Base-by-base conservation (phyloP, 768 basidiomycete species). In the Macrolepiota dolichaula region DNA sequence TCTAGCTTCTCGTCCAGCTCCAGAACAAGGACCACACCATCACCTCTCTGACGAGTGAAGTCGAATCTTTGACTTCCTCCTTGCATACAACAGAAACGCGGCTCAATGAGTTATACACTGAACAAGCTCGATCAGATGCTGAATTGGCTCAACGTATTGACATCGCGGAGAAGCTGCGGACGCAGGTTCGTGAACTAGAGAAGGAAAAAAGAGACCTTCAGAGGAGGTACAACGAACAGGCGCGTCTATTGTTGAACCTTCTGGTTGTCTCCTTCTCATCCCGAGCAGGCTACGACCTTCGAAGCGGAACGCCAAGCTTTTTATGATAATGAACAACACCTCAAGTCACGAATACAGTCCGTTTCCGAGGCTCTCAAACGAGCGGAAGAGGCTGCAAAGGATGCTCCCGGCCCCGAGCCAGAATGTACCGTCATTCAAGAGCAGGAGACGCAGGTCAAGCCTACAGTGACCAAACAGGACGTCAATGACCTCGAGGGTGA, bases 241-340 rank as follows among this genome's bases (percentile, higher is more conserved):
- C 91, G 57, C 63, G 78, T 51, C 57, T 29, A 49, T 50, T 38
- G 42, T 22, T 32, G 15, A 10, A 10, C 2, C 7, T 38, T 60
- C 44, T 19, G 49, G 61, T 57, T 50, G 60, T 51, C 15, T 50
- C 55, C 53, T 61, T 22, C 51, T 37, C 60, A 57, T 44, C 5
- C 49, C 66, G 59, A 27, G 61, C 29, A 96, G 93, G 88, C 87
- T n/a, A 77, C 85, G 17, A 89, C 90, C 2, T 96, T 95, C 69
- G 94, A 96, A 69, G 90, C 92, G 7, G 94, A 96, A 73, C 88
- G 94, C 36, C 92, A 95, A 71, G 83, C 92, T 15, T 91, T 94
- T 73, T 94, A 94, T 69, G 94, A 96, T 73, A 94, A 92, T 68
- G 94, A 96, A 68, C 91, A 95, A 70, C 93, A 94, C 72, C 86